Evolutionary conservation across 2,329 filamentous ascomycete genomes (phyloP), one percentile per base, ranked within the genome.

Genomic region (Colletotrichum sp.): DNA sequence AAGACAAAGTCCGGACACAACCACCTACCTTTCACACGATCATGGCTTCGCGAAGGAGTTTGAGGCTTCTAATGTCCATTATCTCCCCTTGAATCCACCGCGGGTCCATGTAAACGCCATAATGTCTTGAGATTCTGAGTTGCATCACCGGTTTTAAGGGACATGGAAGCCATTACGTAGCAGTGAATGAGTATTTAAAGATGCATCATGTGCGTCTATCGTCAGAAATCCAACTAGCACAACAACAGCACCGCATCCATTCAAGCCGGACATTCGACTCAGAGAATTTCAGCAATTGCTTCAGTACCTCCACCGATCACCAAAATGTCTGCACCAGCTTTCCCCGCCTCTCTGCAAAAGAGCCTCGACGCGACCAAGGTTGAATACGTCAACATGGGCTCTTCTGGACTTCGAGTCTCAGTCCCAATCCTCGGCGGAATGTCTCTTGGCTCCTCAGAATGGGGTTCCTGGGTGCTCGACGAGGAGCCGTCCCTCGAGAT

Each of bases 311-410:
- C 3, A 13, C 30, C 8, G 16, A 34, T 36, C n/a, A 36, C 39
- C 13, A 59, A 27, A 44, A 76, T 76, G 73, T 49, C 70, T 52
- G 44, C 59, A 8, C 64, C 64, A 2, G 16, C 69, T 15, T 8
- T 72, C 16, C 72, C 72, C n/a, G 30, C 63, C 6, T 68, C 70
- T 64, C 64, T 76, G 34, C 64, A 76, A 15, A 69, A 69, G 57
- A 73, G 73, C 27, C 49, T 85, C 22, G 82, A 84, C 65, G 77
- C 77, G 55, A 78, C 85, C 78, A 88, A 88, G 78, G 84, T 83
- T 74, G 86, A 72, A 69, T 90, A 89, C 79, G 85, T 86, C 79
- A 85, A 87, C 67, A 86, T 78, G 6, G 77, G 77, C 19, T 25
- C 25, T 5, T 78, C 77, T 13, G 77, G 77, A 7, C 77, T 78